phyloP scores from a whole-genome alignment of 148 eudicot genomes.

The Nepenthes gracilis region DNA sequence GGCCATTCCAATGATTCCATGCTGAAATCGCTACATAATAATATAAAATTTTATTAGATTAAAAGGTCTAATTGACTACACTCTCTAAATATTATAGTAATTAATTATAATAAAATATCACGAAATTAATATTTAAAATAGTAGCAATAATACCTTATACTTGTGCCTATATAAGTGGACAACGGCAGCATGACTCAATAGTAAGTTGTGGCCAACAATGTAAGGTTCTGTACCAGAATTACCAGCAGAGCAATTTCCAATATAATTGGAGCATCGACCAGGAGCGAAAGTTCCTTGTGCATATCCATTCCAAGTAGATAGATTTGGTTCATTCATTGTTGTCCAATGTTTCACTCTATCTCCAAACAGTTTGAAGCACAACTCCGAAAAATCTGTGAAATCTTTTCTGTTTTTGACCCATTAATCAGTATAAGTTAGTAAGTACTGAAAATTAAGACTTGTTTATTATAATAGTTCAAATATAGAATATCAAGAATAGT shows the following conservation, averaged over 20 bases:
- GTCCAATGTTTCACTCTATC: conserved; percentile 28
- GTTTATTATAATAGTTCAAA: not conserved
- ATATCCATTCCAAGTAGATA: conserved; percentile 13
- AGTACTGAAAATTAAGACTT: not conserved
- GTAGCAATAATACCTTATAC: conserved; percentile 24
- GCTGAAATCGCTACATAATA: too few relatives aligned
- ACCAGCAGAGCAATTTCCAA: conserved; percentile 29
- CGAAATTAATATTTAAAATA: not conserved
- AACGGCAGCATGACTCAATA: conserved; percentile 31
- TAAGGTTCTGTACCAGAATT: conserved; percentile 48
- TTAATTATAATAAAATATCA: not conserved
- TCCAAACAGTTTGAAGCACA: conserved; percentile 30
- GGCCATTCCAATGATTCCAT: not conserved
- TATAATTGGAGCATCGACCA: not conserved
- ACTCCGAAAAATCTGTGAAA: conserved; percentile 17
- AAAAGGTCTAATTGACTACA: too few relatives aligned
- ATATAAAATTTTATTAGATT: too few relatives aligned
- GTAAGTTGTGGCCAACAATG: conserved; percentile 23
- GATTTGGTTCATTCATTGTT: conserved; percentile 29
- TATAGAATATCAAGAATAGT: too few relatives aligned
- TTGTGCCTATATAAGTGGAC: conserved; percentile 19
- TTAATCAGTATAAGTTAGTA: not conserved
- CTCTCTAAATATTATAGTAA: not conserved
- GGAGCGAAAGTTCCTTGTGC: conserved; percentile 16
- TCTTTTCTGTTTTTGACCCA: not conserved